A percentile compares a stretch with the other conserved stretches of the same genome.
phyloP scores from a whole-genome alignment of 1,284 basidiomycete genomes.

The Ceraceosorus bombacis region DNA sequence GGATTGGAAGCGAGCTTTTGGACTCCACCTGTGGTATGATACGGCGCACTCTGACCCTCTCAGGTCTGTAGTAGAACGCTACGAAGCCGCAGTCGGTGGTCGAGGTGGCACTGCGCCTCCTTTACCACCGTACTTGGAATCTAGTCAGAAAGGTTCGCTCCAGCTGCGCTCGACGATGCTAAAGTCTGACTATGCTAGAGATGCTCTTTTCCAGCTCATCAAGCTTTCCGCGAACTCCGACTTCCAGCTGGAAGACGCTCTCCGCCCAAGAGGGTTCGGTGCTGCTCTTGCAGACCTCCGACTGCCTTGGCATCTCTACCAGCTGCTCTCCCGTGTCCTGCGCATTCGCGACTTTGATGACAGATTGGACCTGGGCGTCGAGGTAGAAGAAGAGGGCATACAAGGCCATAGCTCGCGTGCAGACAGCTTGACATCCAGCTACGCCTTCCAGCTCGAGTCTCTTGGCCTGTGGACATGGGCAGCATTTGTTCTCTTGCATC shows the following conservation, averaged over 20 bases:
- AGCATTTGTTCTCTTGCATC: slow-evolving; percentile 78
- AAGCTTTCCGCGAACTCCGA: slow-evolving; percentile 60
- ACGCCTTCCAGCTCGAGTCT: slow-evolving; percentile 78
- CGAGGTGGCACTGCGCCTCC: slow-evolving; percentile 33
- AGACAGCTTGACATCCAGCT: slow-evolving; percentile 71
- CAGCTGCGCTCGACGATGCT: slow-evolving; percentile 27
- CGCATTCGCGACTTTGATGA: slow-evolving; percentile 77
- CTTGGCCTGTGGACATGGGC: slow-evolving; percentile 76
- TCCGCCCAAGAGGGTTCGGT: slow-evolving; percentile 65
- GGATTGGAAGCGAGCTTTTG: slow-evolving; percentile 93
- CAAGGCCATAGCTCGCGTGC: slow-evolving; percentile 57
- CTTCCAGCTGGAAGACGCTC: slow-evolving; percentile 53
- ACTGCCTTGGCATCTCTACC: slow-evolving; percentile 86
- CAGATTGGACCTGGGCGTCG: slow-evolving; percentile 53
- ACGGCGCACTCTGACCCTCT: slow-evolving; percentile 66
- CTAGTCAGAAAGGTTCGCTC: slow-evolving; percentile 28
- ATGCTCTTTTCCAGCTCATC: slow-evolving; percentile 77
- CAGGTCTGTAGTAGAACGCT: slow-evolving; percentile 63
- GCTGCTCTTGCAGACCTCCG: slow-evolving; percentile 71
- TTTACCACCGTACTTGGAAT: slow-evolving; percentile 45
- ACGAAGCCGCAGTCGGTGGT: slow-evolving; percentile 52
- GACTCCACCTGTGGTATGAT: slow-evolving; percentile 83
- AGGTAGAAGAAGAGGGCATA: slow-evolving; percentile 29
- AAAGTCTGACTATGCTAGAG: slow-evolving; percentile 48
- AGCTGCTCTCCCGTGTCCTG: slow-evolving; percentile 74